Percentiles rank a stretch among this genome's conserved stretches.
These are phyloP conservation scores for Podosphaera fusca DNA, from an alignment of 2,329 filamentous ascomycete genomes.

Conservation along the genomic window DNA sequence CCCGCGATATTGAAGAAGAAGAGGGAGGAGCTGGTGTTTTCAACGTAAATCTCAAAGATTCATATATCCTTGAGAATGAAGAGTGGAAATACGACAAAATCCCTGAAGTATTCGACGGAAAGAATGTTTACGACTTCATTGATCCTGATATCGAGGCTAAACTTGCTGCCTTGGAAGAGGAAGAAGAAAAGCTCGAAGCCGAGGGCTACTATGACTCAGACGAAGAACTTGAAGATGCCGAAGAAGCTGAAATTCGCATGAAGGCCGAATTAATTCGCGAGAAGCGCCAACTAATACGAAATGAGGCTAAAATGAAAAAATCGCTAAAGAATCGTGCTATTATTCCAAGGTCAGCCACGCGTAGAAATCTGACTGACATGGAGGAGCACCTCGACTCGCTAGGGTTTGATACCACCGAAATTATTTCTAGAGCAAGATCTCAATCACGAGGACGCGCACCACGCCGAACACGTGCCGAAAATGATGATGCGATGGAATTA, in stretches of 20 bases:
- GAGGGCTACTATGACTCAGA: slow-evolving; percentile 89
- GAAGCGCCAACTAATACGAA: slow-evolving; percentile 78
- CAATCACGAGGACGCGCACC: slow-evolving; percentile 46
- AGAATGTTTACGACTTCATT: slow-evolving; percentile 93
- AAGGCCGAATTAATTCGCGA: slow-evolving; percentile 92
- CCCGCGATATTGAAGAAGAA: slow-evolving; percentile 73
- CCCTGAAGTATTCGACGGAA: slow-evolving; percentile 80
- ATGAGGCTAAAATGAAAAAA: slow-evolving; percentile 89
- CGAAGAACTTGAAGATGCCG: slow-evolving; percentile 57
- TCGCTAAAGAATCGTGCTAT: slow-evolving; percentile 89
- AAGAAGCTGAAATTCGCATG: slow-evolving; percentile 66
- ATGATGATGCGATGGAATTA: slow-evolving; percentile 54
- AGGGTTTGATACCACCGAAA: slow-evolving; percentile 59
- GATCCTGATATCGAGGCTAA: slow-evolving; percentile 93
- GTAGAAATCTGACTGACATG: slow-evolving; percentile 70
- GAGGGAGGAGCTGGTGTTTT: slow-evolving; percentile 90
- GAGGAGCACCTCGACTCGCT: slow-evolving; percentile 65
- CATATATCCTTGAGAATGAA: slow-evolving; percentile 67
- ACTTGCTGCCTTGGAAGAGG: slow-evolving; percentile 74
- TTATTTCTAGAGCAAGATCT: slow-evolving; percentile 51
- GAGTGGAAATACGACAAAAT: slow-evolving; percentile 96
- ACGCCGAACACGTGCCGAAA: slow-evolving; percentile 36
- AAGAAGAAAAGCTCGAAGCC: slow-evolving; percentile 77
- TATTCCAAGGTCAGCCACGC: slow-evolving; percentile 62
- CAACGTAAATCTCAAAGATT: slow-evolving; percentile 75